These are phyloP conservation scores for Ashbya aceris DNA, from an alignment of 1,139 yeast species.

Conservation along the genomic window DNA sequence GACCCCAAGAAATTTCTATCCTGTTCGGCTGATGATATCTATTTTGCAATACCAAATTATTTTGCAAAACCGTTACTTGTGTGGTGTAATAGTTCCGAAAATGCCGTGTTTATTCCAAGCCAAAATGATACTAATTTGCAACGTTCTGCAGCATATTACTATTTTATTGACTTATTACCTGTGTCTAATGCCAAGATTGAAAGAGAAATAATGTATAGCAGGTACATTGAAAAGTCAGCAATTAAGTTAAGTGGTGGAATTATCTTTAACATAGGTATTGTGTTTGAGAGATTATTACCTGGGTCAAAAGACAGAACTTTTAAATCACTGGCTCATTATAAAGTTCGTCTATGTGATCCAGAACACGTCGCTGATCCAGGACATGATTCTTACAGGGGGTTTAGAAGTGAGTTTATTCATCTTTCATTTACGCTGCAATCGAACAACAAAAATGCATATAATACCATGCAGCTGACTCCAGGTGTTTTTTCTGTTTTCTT, in stretches of 20 bases:
- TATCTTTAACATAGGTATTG: slow-evolving; percentile 47
- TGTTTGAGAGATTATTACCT: slow-evolving; percentile 40
- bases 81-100: slow-evolving; percentile 48
- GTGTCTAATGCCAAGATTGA: slow-evolving; percentile 17
- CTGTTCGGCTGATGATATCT: slow-evolving; percentile 56
- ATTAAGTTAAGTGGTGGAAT: slow-evolving; percentile 56
- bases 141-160: slow-evolving; percentile 44
- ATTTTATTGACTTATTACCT: slow-evolving; percentile 31
- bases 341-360: slow-evolving; percentile 57
- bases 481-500: slow-evolving; percentile 57
- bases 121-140: slow-evolving; percentile 35
- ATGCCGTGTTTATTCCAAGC: slow-evolving; percentile 38
- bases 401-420: slow-evolving; percentile 71
- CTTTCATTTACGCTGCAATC: slow-evolving; percentile 66
- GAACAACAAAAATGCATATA: slow-evolving; percentile 38
- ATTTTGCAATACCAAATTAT: slow-evolving; percentile 64
- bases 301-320: slow-evolving; percentile 37
- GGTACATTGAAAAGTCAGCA: slow-evolving; percentile 42
- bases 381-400: slow-evolving; percentile 72
- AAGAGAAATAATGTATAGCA: slow-evolving; percentile 16
- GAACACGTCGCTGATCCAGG: slow-evolving; percentile 39
- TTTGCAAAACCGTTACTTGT: slow-evolving; percentile 47
- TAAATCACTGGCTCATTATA: slow-evolving; percentile 61
- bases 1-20: slow-evolving; percentile 54
- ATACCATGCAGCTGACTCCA: slow-evolving; percentile 73